Percentiles rank a stretch among this genome's conserved stretches.
These are phyloP conservation scores for Inonotus hispidus DNA, from an alignment of 1,284 basidiomycete species.

Conservation along the genomic window DNA sequence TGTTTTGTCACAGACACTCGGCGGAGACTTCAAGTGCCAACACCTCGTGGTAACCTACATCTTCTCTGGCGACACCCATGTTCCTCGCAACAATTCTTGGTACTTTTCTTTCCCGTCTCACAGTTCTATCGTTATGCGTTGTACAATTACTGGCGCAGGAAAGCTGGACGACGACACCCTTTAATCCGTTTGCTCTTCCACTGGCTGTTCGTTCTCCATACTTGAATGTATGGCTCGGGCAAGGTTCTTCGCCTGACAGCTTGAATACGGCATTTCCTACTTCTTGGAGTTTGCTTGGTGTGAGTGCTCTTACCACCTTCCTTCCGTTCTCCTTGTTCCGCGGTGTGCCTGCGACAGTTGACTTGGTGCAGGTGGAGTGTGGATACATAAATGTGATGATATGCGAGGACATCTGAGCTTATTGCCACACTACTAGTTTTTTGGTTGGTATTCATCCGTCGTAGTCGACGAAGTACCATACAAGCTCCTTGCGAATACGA, in stretches of 20 bases:
- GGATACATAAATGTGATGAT: neutral
- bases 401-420: neutral
- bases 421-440: conserved; percentile 9
- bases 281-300: neutral
- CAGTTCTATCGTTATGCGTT: too few relatives aligned
- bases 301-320: neutral
- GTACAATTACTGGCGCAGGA: too few relatives aligned
- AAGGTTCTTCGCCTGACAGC: conserved; percentile 6
- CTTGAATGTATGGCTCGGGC: conserved; percentile 12
- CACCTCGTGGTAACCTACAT: too few relatives aligned
- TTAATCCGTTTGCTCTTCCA: conserved; percentile 12
- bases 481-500: conserved; percentile 12
- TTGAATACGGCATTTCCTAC: neutral
- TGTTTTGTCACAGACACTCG: too few relatives aligned
- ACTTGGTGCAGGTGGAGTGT: too few relatives aligned
- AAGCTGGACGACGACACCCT: conserved; percentile 13
- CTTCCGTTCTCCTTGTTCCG: neutral
- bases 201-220: conserved; percentile 17
- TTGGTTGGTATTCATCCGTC: conserved; percentile 37
- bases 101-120: too few relatives aligned
- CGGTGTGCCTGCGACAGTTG: too few relatives aligned
- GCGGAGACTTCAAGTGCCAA: too few relatives aligned
- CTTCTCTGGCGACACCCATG: too few relatives aligned
- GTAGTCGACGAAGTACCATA: conserved; percentile 33
- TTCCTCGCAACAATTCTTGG: too few relatives aligned